phyloP scores from a whole-genome alignment of 1,139 yeast genomes.

The Nakaseomyces uthaithaninus region DNA sequence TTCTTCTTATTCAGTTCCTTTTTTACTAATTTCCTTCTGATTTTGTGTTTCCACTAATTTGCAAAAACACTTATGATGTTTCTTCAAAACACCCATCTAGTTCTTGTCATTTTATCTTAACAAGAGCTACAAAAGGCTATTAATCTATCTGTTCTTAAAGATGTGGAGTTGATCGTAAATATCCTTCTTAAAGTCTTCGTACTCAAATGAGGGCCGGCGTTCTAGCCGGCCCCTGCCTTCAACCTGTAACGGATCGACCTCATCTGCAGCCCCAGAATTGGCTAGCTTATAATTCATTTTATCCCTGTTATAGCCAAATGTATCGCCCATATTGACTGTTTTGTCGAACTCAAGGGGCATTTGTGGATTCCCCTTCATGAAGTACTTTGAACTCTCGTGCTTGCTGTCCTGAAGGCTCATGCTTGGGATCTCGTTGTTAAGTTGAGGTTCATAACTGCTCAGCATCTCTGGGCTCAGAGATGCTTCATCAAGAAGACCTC shows the following conservation, averaged over 20 bases:
- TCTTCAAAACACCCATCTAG: too few species aligned
- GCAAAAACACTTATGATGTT: too few species aligned
- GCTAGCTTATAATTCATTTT: background rate
- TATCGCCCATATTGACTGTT: slow-evolving; percentile 14
- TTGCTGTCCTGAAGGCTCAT: slow-evolving; percentile 1
- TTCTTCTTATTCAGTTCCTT: too few species aligned
- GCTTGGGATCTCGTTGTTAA: background rate
- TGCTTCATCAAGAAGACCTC: slow-evolving; percentile 8
- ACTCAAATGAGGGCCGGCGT: slow-evolving; percentile 19
- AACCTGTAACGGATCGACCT: slow-evolving; percentile 7
- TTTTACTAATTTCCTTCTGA: too few species aligned
- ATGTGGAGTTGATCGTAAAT: slow-evolving; percentile 23
- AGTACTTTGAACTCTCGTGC: slow-evolving; percentile 1
- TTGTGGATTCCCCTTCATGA: background rate
- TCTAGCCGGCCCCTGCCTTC: slow-evolving; percentile 1
- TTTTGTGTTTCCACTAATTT: too few species aligned
- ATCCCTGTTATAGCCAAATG: slow-evolving; percentile 1
- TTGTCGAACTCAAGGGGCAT: slow-evolving; percentile 3
- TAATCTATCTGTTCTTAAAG: slow-evolving; percentile 15
- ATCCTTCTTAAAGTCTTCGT: slow-evolving; percentile 29
- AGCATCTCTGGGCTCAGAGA: slow-evolving; percentile 21
- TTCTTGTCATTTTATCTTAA: too few species aligned
- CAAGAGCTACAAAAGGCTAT: too few species aligned
- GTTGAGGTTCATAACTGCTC: slow-evolving; percentile 13
- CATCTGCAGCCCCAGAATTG: slow-evolving; percentile 7